Percentiles rank a stretch among this genome's conserved stretches.
These are phyloP conservation scores for Royoungia palumana DNA, from an alignment of 768 basidiomycete genomes.

Conservation along the genomic window DNA sequence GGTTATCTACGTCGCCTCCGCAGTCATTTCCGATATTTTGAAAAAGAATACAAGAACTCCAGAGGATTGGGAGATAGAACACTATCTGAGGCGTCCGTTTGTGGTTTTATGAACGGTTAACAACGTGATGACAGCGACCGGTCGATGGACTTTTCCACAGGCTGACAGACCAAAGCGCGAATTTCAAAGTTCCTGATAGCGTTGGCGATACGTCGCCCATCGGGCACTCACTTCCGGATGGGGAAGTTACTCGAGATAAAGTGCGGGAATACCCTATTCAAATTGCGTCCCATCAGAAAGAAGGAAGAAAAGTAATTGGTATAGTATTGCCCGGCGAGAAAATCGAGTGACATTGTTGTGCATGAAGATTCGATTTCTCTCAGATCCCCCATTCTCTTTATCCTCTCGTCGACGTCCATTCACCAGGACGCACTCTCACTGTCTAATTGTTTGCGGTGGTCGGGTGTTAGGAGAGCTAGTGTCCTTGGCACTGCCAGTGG, in stretches of 20 bases:
- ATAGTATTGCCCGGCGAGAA: background rate
- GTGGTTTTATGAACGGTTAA: background rate
- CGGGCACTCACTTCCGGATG: background rate
- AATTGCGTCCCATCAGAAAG: background rate
- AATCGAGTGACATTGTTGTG: background rate
- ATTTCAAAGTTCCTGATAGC: background rate
- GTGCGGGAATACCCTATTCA: background rate
- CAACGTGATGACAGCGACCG: background rate
- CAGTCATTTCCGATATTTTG: background rate
- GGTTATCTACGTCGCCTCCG: no score
- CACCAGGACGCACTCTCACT: background rate
- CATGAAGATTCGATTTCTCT: background rate
- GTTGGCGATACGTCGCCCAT: background rate
- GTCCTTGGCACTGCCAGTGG: constrained; percentile 5
- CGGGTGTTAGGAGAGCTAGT: constrained; percentile 1
- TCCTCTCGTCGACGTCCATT: background rate
- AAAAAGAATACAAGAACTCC: background rate
- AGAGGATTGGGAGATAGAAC: no score
- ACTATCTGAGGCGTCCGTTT: constrained; percentile 4
- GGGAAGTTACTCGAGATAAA: background rate
- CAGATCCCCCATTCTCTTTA: background rate
- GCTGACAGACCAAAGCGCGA: background rate
- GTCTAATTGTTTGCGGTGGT: constrained; percentile 3
- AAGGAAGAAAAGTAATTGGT: background rate
- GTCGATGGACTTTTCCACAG: background rate